Evolutionary conservation across 2,329 filamentous ascomycete genomes (phyloP).

Genomic region (Aspergillus tubingensis): DNA sequence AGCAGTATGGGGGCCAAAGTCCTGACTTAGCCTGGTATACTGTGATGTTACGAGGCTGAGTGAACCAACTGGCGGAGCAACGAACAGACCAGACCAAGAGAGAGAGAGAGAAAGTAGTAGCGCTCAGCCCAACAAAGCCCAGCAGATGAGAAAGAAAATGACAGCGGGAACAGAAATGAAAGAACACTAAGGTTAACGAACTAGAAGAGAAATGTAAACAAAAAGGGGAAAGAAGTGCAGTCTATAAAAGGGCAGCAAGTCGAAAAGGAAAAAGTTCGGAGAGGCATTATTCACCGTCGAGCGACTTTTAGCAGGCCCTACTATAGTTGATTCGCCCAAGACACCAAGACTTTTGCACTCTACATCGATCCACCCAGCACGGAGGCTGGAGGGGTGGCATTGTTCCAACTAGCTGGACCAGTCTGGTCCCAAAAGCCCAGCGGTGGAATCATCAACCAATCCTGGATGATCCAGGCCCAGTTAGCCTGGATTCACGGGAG

Average conservation of each 20-base stretch:
- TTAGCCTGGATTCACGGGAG: not conserved
- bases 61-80: not conserved
- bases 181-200: slow-evolving; percentile 7
- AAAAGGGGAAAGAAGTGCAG: slow-evolving; percentile 2
- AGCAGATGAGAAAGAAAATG: slow-evolving; percentile 2
- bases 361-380: not conserved
- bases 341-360: not conserved
- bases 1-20: slow-evolving; percentile 14
- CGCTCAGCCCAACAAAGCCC: not conserved
- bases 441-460: not conserved
- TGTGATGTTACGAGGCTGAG: not conserved
- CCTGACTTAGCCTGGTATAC: slow-evolving; percentile 14
- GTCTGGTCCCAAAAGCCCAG: not conserved
- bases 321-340: not conserved
- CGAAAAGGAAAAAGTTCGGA: not conserved
- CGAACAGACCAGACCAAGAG: not conserved
- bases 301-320: not conserved
- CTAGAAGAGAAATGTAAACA: not conserved
- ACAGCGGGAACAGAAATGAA: slow-evolving; percentile 14
- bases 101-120: not conserved
- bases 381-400: not conserved
- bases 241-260: not conserved
- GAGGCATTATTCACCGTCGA: not conserved
- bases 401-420: slow-evolving; percentile 2
- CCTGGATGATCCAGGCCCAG: not conserved